These are phyloP conservation scores for Zymoseptoria passerinii DNA, from an alignment of 2,329 filamentous ascomycete species.

Conservation along the genomic window DNA sequence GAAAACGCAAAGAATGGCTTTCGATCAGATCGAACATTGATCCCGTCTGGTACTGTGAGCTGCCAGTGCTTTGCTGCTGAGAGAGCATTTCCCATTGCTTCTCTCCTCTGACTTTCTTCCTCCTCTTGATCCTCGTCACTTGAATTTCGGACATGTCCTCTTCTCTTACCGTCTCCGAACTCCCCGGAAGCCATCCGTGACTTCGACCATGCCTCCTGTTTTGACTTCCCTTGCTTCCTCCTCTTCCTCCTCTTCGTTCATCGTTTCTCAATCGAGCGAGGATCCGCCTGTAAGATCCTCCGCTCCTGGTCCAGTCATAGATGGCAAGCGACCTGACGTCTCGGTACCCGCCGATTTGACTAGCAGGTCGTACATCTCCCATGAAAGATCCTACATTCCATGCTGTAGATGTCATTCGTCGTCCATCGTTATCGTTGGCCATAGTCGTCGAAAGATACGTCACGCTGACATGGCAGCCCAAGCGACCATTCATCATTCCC, in stretches of 20 bases:
- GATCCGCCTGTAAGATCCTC: not conserved
- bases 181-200: not conserved
- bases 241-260: not conserved
- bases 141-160: constrained; percentile 1
- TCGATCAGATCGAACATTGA: too few species aligned
- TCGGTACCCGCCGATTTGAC: not conserved
- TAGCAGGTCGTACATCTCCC: not conserved
- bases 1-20: not conserved
- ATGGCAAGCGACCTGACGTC: not conserved
- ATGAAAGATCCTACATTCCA: not conserved
- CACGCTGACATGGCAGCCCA: not conserved
- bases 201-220: not conserved
- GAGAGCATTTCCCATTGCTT: too few species aligned
- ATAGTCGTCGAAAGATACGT: not conserved
- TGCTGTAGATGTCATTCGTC: not conserved
- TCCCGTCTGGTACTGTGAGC: too few species aligned
- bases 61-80: too few species aligned
- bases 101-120: too few species aligned
- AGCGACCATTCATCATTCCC: not conserved
- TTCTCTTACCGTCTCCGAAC: not conserved
- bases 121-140: too few species aligned
- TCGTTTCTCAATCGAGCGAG: not conserved
- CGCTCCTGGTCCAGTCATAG: not conserved
- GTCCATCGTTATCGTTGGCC: not conserved
- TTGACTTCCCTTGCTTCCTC: not conserved